Evolutionary conservation across 2,329 filamentous ascomycete genomes (phyloP), one percentile per base, ranked within the genome.

Genomic region (Coniochaeta hoffmannii): DNA sequence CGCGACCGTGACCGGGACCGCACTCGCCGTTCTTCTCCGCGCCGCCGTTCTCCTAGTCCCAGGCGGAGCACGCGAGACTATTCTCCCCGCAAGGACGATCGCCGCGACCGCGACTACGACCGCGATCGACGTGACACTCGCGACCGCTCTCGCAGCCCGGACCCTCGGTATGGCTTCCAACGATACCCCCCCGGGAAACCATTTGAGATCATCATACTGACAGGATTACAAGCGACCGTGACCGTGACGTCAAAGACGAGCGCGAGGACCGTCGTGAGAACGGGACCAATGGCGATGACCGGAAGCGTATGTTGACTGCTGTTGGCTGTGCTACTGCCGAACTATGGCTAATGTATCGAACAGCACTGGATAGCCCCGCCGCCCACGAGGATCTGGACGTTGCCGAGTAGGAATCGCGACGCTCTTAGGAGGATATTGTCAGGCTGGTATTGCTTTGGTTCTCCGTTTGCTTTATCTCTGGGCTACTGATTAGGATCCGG

Each of bases 311-410:
- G 71, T 68, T 58, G 51, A 54, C 54, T 7, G 19, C 46, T 22
- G 12, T 51, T 51, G 28, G 3, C 19, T 34, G n/a, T 31, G 17
- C 17, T 22, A 12, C 4, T 26, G 7, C 32, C 2, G n/a, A 1
- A 15, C 26, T 15, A 46, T 41, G 57, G 35, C 60, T 59, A 53
- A 62, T 64, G 11, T 17, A 17, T 41, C 30, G n/a, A 56, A 34
- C 58, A 78, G 77, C 82, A 68, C 76, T 87, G 65, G 90, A 95
- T 63, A 90, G 89, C 65, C 88, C 90, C 63, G 86, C 89, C 60
- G 87, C 85, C 64, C 90, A 96, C 68, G 94, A 99, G 71, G 94
- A 99, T 69, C 83, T 97, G 69, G 94, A 99, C 72, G 92, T 94
- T 68, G 93, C 92, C 66, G 94, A 97, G 76, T 86, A 77, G 61